phyloP scores from a whole-genome alignment of 2,329 filamentous ascomycete genomes.

The Trichoderma sp. region DNA sequence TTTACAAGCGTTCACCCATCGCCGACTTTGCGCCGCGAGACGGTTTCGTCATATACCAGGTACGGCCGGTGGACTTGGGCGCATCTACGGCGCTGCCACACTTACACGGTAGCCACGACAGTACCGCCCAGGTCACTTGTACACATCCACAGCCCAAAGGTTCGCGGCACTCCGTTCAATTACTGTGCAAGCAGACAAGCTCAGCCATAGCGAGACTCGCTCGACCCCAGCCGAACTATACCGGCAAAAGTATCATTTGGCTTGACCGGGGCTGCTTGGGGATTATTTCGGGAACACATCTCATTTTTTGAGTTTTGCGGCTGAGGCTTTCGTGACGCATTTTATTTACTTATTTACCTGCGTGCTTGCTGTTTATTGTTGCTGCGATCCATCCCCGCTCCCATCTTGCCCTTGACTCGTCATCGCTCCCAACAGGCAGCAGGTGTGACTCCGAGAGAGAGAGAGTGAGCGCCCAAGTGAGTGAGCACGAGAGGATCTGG shows the following conservation, averaged over 20 bases:
- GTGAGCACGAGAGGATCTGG: neutral
- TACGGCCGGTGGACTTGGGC: conserved; percentile 6
- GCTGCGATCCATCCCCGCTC: neutral
- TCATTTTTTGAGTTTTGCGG: neutral
- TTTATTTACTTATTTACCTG: neutral
- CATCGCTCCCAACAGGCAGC: neutral
- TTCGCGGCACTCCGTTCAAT: conserved; percentile 14
- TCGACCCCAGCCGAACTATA: conserved; percentile 8
- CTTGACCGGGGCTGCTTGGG: conserved; percentile 3
- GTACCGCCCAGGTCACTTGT: conserved; percentile 12
- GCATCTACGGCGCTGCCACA: neutral
- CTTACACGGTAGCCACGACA: neutral
- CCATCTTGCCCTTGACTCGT: neutral
- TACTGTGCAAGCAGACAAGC: conserved; percentile 4
- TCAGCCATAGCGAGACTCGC: neutral
- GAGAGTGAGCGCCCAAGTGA: neutral
- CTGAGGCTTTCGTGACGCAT: neutral
- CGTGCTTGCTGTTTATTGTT: neutral
- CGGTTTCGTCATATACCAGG: neutral
- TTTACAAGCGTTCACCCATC: conserved; percentile 1
- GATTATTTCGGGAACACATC: neutral
- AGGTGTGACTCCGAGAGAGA: neutral
- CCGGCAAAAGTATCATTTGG: neutral
- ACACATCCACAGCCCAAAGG: conserved; percentile 4
- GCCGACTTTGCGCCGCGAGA: conserved; percentile 17